Evolutionary conservation across 495 filamentous ascomycete species (phyloP).

Genomic region (Corynascus novoguineensis): DNA sequence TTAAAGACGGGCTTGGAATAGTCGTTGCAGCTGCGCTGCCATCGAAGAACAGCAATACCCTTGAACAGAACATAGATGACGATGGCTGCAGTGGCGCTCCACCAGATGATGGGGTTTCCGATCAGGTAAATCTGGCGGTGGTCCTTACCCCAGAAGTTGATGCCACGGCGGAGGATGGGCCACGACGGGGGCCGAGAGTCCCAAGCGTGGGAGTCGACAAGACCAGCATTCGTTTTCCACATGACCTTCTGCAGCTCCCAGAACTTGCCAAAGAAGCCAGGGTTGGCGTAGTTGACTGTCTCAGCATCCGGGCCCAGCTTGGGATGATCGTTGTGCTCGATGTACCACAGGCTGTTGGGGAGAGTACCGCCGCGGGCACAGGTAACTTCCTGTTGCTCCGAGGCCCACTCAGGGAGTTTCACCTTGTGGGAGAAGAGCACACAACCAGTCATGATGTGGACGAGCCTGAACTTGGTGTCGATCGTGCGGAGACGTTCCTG

Average conservation of each 20-base stretch:
- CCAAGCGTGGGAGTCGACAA: constrained; percentile 96
- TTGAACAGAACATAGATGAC: constrained; percentile 77
- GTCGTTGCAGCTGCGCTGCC: constrained; percentile 88
- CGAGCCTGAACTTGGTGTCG: constrained; percentile 89
- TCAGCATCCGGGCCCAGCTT: constrained; percentile 67
- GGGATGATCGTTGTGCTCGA: constrained; percentile 84
- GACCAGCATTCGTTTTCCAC: constrained; percentile 96
- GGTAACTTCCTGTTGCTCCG: constrained; percentile 95
- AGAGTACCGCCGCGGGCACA: constrained; percentile 89
- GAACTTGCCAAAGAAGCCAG: constrained; percentile 96
- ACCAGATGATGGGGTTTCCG: constrained; percentile 95
- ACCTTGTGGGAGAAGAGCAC: constrained; percentile 97
- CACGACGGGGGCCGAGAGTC: constrained; percentile 91
- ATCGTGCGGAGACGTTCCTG: constrained; percentile 89
- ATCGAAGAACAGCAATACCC: constrained; percentile 78
- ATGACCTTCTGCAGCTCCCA: constrained; percentile 99
- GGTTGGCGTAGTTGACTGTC: constrained; percentile 90
- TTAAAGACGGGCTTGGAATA: constrained; percentile 78
- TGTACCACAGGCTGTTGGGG: constrained; percentile 94
- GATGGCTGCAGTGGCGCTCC: constrained; percentile 77
- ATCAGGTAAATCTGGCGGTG: constrained; percentile 93
- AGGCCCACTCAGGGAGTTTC: constrained; percentile 96
- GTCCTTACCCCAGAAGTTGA: constrained; percentile 98
- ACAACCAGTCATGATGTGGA: constrained; percentile 96
- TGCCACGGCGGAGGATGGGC: constrained; percentile 88